A percentile compares a stretch with the other conserved stretches of the same genome.
Evolutionary conservation across 192 early-diverging fungal genomes (phyloP).

Genomic region (Linnemannia elongata): DNA sequence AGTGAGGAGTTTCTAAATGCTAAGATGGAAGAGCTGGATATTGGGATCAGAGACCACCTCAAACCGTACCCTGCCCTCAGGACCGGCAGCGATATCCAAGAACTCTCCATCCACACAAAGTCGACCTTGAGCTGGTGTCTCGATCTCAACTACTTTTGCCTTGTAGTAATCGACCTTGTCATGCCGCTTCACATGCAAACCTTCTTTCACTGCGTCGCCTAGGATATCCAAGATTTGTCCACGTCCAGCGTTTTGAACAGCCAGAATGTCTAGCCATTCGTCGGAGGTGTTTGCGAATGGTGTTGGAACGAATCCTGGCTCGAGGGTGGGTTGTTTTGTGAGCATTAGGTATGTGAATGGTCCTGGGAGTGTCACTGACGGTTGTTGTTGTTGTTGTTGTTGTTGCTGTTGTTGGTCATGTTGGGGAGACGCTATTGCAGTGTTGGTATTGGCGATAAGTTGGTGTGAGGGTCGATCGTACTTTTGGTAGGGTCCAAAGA

Average conservation of each 20-base stretch:
- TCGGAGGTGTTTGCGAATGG: slow-evolving; percentile 60
- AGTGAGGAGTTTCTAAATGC: background rate
- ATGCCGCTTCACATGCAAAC: slow-evolving; percentile 40
- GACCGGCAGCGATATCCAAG: slow-evolving; percentile 20
- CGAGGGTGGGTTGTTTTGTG: slow-evolving; percentile 59
- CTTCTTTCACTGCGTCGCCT: slow-evolving; percentile 38
- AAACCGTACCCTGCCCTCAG: slow-evolving; percentile 19
- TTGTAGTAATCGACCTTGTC: slow-evolving; percentile 63
- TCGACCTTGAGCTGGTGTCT: slow-evolving; percentile 37
- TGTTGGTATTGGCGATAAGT: slow-evolving; percentile 16
- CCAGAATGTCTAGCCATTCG: slow-evolving; percentile 59
- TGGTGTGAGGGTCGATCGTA: slow-evolving; percentile 26
- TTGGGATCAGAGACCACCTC: slow-evolving; percentile 16
- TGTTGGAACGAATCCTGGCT: slow-evolving; percentile 60
- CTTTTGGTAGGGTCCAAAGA: slow-evolving; percentile 40
- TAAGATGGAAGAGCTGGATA: slow-evolving; percentile 15
- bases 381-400: background rate
- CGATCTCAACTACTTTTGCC: slow-evolving; percentile 46
- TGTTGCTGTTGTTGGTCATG: background rate
- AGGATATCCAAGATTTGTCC: slow-evolving; percentile 42
- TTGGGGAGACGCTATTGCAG: background rate
- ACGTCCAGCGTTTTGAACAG: slow-evolving; percentile 47
- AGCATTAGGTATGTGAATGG: slow-evolving; percentile 63
- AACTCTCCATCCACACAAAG: slow-evolving; percentile 67
- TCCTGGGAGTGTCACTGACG: slow-evolving; percentile 11